phyloP scores from a whole-genome alignment of 2,329 filamentous ascomycete genomes.

The Pyricularia pennisetigena region DNA sequence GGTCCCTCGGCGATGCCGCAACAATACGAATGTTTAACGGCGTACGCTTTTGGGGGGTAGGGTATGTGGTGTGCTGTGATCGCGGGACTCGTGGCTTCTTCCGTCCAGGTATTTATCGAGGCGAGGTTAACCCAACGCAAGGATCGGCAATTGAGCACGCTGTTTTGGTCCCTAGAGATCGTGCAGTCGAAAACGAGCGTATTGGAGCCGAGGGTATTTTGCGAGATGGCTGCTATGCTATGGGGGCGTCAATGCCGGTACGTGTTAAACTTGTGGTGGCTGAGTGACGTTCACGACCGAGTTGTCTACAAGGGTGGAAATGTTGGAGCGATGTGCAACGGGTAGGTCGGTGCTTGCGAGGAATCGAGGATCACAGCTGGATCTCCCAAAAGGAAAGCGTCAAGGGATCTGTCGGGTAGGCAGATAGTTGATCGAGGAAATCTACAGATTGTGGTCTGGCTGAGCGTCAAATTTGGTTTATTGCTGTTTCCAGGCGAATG shows the following conservation, averaged over 20 bases:
- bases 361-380: not conserved
- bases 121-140: not conserved
- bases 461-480: not conserved
- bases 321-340: not conserved
- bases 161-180: not conserved
- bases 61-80: not conserved
- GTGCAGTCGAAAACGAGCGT: not conserved
- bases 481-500: not conserved
- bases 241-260: not conserved
- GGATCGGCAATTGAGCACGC: not conserved
- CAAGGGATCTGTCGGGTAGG: not conserved
- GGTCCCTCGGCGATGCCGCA: conserved; percentile 16
- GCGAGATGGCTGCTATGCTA: not conserved
- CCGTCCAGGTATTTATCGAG: not conserved
- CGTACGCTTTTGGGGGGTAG: not conserved
- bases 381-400: not conserved
- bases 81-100: not conserved
- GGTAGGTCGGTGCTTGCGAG: not conserved
- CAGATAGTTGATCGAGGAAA: not conserved
- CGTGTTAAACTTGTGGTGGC: not conserved
- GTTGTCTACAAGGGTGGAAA: not conserved
- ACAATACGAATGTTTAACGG: not conserved
- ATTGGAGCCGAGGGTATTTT: not conserved
- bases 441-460: not conserved
- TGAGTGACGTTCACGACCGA: not conserved